Conservation (phyloP, 768 basidiomycete species). For the Trametes sanguinea region DNA sequence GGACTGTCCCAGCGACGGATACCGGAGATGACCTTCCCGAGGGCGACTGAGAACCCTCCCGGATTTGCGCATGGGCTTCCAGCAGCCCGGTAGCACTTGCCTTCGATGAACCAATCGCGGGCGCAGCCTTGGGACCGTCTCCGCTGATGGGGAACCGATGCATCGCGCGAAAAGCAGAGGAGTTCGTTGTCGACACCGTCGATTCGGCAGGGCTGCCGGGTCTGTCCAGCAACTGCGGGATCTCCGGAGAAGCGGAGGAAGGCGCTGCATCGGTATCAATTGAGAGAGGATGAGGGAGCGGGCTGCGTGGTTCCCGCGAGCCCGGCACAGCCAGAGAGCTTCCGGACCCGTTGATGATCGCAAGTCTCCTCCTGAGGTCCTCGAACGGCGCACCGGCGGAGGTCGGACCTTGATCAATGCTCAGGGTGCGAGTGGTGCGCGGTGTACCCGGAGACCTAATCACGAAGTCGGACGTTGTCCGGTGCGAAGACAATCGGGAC, state of each 20-base stretch:
- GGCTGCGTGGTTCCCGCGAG: conserved; percentile 48
- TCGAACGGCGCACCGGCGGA: conserved; percentile 66
- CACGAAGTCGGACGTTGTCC: conserved; percentile 30
- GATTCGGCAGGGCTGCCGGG: conserved; percentile 85
- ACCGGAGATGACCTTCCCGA: conserved; percentile 82
- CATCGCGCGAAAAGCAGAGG: conserved; percentile 50
- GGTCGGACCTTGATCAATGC: conserved; percentile 45
- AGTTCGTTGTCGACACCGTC: conserved; percentile 69
- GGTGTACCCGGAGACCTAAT: conserved; percentile 53
- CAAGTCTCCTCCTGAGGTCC: conserved; percentile 75
- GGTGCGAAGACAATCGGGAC: conserved; percentile 34
- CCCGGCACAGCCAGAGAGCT: conserved; percentile 57
- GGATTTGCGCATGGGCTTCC: conserved; percentile 71
- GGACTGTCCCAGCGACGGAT: conserved; percentile 58
- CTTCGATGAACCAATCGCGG: conserved; percentile 85
- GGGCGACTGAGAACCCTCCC: conserved; percentile 65
- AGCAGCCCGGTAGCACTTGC: conserved; percentile 81
- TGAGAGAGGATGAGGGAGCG: conserved; percentile 39
- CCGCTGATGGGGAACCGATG: conserved; percentile 72
- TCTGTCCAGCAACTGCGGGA: conserved; percentile 47
- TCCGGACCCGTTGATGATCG: conserved; percentile 70
- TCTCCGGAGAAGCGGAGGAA: conserved; percentile 25
- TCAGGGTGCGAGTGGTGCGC: conserved; percentile 48
- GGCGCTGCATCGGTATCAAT: conserved; percentile 20
- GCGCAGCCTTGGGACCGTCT: conserved; percentile 84